A percentile compares a stretch with the other conserved stretches of the same genome.
Conservation (phyloP, 2,329 filamentous ascomycete genomes). For the Aspergillus sp. region DNA sequence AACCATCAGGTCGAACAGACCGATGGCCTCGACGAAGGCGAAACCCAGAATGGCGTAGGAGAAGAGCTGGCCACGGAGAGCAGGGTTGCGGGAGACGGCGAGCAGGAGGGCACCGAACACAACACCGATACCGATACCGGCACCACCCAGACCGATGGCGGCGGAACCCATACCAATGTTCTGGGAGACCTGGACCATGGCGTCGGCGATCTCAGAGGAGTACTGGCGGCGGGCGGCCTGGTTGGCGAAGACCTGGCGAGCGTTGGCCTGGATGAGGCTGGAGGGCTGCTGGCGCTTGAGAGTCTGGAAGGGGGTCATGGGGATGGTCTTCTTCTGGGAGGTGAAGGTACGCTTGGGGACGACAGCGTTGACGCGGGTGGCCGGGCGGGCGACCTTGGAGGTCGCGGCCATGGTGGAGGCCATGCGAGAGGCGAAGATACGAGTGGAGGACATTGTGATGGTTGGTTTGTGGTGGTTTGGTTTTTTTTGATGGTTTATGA, state of each 20-base stretch:
- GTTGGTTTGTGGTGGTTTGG: slow-evolving; percentile 26
- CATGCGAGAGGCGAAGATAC: slow-evolving; percentile 75
- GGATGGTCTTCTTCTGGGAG: slow-evolving; percentile 38
- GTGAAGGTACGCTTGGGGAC: slow-evolving; percentile 70
- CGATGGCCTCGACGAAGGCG: slow-evolving; percentile 82
- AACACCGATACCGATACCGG: slow-evolving; percentile 93
- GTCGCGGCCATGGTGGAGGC: slow-evolving; percentile 65
- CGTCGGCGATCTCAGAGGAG: slow-evolving; percentile 81
- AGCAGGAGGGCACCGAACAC: slow-evolving; percentile 89
- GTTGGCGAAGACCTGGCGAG: slow-evolving; percentile 57
- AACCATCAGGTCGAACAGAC: slow-evolving; percentile 86
- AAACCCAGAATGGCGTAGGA: slow-evolving; percentile 94
- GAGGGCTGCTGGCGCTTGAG: slow-evolving; percentile 72
- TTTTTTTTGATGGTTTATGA: slow-evolving; percentile 15
- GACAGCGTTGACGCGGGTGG: slow-evolving; percentile 63
- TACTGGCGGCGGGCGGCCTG: slow-evolving; percentile 72
- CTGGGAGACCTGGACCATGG: slow-evolving; percentile 87
- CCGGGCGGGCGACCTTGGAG: slow-evolving; percentile 78
- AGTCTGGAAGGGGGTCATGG: slow-evolving; percentile 63
- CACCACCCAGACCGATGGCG: slow-evolving; percentile 88
- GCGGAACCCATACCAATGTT: slow-evolving; percentile 87
- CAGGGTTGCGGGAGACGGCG: slow-evolving; percentile 90
- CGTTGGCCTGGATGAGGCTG: slow-evolving; percentile 65
- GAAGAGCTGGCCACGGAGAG: slow-evolving; percentile 93
- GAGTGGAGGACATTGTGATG: slow-evolving; percentile 76